Evolutionary conservation across 805 yeast species (phyloP).

Genomic region (Kodamaea hsintzibuensis): DNA sequence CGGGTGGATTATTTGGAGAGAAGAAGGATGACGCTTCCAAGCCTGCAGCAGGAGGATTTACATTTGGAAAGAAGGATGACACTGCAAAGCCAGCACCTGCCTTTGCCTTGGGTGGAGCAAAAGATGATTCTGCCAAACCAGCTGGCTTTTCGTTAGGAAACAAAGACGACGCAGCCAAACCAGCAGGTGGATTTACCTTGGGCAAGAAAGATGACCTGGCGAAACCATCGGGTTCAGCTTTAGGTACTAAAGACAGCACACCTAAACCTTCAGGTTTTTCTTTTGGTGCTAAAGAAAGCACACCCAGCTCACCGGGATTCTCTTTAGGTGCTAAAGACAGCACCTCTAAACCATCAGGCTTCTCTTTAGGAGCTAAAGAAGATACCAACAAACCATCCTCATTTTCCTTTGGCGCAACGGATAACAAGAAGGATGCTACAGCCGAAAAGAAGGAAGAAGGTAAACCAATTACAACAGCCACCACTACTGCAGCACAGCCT

Average conservation of each 20-base stretch:
- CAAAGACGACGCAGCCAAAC: conserved; percentile 10
- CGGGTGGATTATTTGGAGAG: conserved; percentile 12
- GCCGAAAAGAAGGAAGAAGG: conserved; percentile 13
- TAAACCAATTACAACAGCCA: neutral
- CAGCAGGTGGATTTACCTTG: neutral
- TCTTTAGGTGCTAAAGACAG: neutral
- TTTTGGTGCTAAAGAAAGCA: conserved; percentile 7
- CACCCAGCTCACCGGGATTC: neutral
- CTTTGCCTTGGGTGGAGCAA: conserved; percentile 9
- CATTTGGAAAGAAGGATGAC: neutral
- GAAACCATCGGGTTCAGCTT: conserved; percentile 2
- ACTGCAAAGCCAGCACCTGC: neutral
- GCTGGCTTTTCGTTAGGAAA: conserved; percentile 21
- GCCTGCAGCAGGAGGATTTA: neutral
- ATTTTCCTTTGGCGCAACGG: conserved; percentile 18
- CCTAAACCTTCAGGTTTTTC: conserved; percentile 10
- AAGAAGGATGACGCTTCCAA: conserved; percentile 1
- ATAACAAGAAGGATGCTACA: conserved; percentile 13
- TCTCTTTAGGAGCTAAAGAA: conserved; percentile 11
- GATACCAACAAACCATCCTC: conserved; percentile 7
- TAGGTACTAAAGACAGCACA: conserved; percentile 9
- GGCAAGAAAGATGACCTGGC: conserved; percentile 7
- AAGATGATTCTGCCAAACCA: conserved; percentile 10
- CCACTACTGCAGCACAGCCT: conserved; percentile 24
- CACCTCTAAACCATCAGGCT: conserved; percentile 10